Base-by-base conservation (phyloP, 768 basidiomycete genomes). In the Chalciporus chontae region DNA sequence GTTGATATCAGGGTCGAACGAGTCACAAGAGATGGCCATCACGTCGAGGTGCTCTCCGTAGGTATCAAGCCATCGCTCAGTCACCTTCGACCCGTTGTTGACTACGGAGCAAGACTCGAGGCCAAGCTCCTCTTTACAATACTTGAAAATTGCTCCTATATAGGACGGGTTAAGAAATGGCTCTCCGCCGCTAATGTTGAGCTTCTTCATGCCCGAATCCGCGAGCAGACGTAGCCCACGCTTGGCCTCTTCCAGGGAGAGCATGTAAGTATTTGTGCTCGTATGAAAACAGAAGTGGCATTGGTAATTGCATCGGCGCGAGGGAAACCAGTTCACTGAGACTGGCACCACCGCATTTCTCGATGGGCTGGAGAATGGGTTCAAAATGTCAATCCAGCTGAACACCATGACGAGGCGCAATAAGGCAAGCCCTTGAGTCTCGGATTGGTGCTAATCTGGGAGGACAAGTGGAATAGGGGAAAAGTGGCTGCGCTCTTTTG, bases 281-380 rank as follows among this genome's bases (percentile, higher is more conserved):
- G 73, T 75, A 32, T 74, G 73, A 40, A 75, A 74, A 52, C 73
- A 74, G 44, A 75, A 73, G 4, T 67, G 60, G 29, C 72, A 72
- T 7, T 61, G 51, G 19, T 75, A 74, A 32, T 75, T 75, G 39
- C 63, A 64, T 1, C 55, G 48, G 15, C 63, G 47, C 18, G 57
- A 56, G 0, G 63, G 63, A 18, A 64, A 64, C 63, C 63, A 64
- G 42, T 64, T 64, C 3, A 63, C 64, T 1, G 63, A 64, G 1
- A 64, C 50, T 15, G 62, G 62, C 3, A 52, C 48, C 40, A 32
- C 39, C 4, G 39, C 7, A 2, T 32, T 9, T 19, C 18, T 46
- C 3, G 39, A 3, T 1, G 36, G 8, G 24, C n/a, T 46, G 39
- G 61, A 45, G 39, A 58, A 59, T 4, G 62, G 61, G 10, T 58